phyloP scores from a whole-genome alignment of 2,329 filamentous ascomycete species.

The Fusarium heterosporum region DNA sequence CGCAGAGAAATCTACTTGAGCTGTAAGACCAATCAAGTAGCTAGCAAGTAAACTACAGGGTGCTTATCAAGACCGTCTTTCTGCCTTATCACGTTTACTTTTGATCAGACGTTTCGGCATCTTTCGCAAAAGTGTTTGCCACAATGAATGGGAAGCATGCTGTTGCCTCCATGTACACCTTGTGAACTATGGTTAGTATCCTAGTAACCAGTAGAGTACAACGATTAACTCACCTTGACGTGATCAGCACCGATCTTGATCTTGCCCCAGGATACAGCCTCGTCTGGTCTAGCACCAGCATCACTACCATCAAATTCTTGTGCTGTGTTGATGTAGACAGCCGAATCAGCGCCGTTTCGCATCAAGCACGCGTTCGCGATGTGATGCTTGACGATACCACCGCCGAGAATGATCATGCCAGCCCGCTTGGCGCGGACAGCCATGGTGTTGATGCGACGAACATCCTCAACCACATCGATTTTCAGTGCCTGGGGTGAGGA shows the following conservation, averaged over 20 bases:
- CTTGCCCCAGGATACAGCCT: conserved; percentile 98
- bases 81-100: conserved; percentile 11
- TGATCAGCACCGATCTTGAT: conserved; percentile 89
- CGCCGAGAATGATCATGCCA: conserved; percentile 95
- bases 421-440: conserved; percentile 87
- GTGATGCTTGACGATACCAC: conserved; percentile 97
- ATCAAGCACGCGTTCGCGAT: conserved; percentile 98
- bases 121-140: conserved; percentile 74
- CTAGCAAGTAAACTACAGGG: background rate
- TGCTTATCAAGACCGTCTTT: background rate
- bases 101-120: conserved; percentile 46
- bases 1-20: background rate
- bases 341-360: conserved; percentile 96
- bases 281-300: conserved; percentile 92
- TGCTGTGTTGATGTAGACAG: conserved; percentile 97
- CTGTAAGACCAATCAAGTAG: background rate
- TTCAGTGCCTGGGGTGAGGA: conserved; percentile 82
- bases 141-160: conserved; percentile 75
- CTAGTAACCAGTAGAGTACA: background rate
- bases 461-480: conserved; percentile 93
- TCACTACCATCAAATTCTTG: conserved; percentile 99
- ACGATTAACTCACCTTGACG: conserved; percentile 76
- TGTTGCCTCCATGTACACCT: conserved; percentile 74
- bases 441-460: conserved; percentile 91
- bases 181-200: background rate